Conservation (phyloP, 2,329 filamentous ascomycete species). For the Didymella segeticola region DNA sequence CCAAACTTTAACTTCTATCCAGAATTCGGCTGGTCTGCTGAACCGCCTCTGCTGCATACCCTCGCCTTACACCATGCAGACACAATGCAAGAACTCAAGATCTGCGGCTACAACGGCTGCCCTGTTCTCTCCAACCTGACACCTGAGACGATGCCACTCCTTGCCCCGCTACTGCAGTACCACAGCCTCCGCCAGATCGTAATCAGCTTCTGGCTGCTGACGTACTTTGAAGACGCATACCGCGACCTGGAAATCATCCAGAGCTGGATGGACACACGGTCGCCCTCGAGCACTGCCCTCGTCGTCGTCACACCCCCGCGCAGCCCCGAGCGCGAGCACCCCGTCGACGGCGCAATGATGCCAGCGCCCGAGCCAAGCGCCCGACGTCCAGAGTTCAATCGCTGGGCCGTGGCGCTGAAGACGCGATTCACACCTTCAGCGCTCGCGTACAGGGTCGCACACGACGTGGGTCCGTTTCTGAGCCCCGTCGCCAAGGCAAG, state of each 20-base stretch:
- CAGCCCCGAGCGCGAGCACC: slow-evolving; percentile 28
- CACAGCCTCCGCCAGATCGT: slow-evolving; percentile 52
- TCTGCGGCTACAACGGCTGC: slow-evolving; percentile 56
- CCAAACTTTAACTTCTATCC: slow-evolving; percentile 43
- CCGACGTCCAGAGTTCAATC: slow-evolving; percentile 40
- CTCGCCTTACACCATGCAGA: slow-evolving; percentile 51
- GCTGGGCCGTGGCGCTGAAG: slow-evolving; percentile 52
- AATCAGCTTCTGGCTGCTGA: slow-evolving; percentile 53
- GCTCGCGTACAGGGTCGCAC: slow-evolving; percentile 50
- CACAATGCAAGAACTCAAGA: slow-evolving; percentile 55
- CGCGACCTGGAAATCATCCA: slow-evolving; percentile 54
- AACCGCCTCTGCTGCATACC: slow-evolving; percentile 51
- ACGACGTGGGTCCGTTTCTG: slow-evolving; percentile 50
- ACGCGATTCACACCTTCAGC: slow-evolving; percentile 50
- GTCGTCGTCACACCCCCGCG: slow-evolving; percentile 42
- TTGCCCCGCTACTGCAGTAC: slow-evolving; percentile 51
- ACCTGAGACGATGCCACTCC: slow-evolving; percentile 48
- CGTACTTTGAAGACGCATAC: slow-evolving; percentile 46
- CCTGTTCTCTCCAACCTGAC: slow-evolving; percentile 50
- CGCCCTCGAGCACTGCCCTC: slow-evolving; percentile 49
- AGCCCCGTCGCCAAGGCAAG: slow-evolving; percentile 50
- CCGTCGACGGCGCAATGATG: slow-evolving; percentile 39
- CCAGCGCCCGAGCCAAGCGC: slow-evolving; percentile 25
- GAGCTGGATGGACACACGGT: slow-evolving; percentile 53
- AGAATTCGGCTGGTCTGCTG: slow-evolving; percentile 49